Percentiles rank a stretch among this genome's conserved stretches.
phyloP scores from a whole-genome alignment of 805 yeast genomes.

The Myxozyma sirexii region DNA sequence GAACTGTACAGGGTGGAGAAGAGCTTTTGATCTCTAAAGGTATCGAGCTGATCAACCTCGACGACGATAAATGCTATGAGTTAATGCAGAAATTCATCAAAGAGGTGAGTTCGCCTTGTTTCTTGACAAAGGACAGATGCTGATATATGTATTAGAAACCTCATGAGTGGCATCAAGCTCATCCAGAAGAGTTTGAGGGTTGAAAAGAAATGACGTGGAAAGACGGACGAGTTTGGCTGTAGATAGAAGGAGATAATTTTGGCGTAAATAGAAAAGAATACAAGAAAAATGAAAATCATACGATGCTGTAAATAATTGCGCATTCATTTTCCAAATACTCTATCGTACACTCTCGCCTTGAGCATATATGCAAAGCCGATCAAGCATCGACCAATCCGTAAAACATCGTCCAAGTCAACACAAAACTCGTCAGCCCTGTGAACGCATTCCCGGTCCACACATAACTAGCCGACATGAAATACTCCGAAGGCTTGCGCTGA shows the following conservation, averaged over 20 bases:
- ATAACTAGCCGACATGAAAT: conserved; percentile 46
- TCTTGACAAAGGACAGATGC: too few relatives aligned
- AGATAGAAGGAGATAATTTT: neutral
- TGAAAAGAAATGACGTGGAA: neutral
- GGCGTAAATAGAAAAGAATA: neutral
- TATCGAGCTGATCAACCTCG: conserved; percentile 48
- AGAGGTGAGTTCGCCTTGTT: conserved; percentile 45
- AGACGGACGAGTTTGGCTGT: neutral
- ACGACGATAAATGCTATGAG: conserved; percentile 47
- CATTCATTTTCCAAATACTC: neutral
- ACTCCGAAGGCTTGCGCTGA: conserved; percentile 44
- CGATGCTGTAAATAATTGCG: neutral
- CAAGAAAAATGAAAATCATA: too few relatives aligned
- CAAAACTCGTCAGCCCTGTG: conserved; percentile 54
- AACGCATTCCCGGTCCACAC: conserved; percentile 52
- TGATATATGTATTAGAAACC: conserved; percentile 24
- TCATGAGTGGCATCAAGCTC: conserved; percentile 35
- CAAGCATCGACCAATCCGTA: conserved; percentile 33
- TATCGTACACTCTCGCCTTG: neutral
- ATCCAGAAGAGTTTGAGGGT: conserved; percentile 34
- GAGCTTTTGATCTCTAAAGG: conserved; percentile 67
- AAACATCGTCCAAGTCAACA: conserved; percentile 62
- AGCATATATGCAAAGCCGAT: neutral
- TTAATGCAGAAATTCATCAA: conserved; percentile 78
- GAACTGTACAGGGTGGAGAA: conserved; percentile 81